A percentile compares a stretch with the other conserved stretches of the same genome.
Evolutionary conservation across 75 land plant species (phyloP).

Genomic region (Selaginella moellendorffii): DNA sequence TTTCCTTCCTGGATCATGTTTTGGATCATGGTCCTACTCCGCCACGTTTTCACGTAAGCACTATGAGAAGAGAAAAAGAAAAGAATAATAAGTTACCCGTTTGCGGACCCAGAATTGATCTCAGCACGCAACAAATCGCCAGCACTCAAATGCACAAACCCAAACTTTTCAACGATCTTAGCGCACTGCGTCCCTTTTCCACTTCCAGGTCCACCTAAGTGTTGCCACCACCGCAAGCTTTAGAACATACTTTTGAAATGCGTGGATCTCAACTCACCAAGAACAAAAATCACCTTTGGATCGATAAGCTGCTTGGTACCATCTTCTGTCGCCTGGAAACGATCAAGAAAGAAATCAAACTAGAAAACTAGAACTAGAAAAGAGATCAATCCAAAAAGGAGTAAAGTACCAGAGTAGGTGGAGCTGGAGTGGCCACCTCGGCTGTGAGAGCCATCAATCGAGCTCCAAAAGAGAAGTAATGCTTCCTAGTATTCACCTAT

Average conservation of each 20-base stretch:
- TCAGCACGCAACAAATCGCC: constrained; percentile 85
- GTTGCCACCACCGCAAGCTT: constrained; percentile 2
- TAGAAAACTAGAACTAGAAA: not conserved
- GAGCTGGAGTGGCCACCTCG: not conserved
- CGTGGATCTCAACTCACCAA: constrained; percentile 1
- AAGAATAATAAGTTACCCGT: too few relatives aligned
- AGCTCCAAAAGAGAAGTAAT: not conserved
- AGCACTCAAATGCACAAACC: constrained; percentile 79
- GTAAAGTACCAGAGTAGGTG: not conserved
- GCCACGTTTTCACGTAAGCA: too few relatives aligned
- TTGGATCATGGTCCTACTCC: constrained; percentile 71
- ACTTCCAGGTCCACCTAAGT: constrained; percentile 87
- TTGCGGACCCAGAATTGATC: constrained; percentile 69
- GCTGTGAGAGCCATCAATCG: not conserved
- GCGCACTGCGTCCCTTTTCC: constrained; percentile 89
- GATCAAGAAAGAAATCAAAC: not conserved
- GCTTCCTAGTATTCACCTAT: not conserved
- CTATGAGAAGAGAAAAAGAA: too few relatives aligned
- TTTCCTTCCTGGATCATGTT: constrained; percentile 91
- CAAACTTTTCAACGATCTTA: constrained; percentile 63
- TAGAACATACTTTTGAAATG: not conserved
- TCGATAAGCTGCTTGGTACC: not conserved
- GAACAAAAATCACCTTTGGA: constrained; percentile 11
- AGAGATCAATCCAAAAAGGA: not conserved
- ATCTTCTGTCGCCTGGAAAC: not conserved